Conservation (phyloP, 225 moss, liverwort and hornwort species). For the Polytrichum formosum region DNA sequence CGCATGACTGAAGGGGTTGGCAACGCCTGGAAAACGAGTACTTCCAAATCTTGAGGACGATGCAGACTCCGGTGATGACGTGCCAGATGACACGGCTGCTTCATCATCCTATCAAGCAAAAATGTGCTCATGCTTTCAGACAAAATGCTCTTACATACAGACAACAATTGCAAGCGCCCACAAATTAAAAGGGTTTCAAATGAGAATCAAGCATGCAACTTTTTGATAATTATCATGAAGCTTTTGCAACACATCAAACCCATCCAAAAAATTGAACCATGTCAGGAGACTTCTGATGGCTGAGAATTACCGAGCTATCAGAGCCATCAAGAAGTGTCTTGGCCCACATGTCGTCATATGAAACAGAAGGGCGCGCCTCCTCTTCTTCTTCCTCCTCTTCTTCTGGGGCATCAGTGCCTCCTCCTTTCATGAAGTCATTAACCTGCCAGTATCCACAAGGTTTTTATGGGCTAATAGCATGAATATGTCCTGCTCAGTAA, state of each 20-base stretch:
- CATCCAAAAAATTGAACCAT: neutral
- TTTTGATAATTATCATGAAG: too few species aligned
- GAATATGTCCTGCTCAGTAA: too few species aligned
- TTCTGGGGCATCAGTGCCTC: constrained; percentile 92
- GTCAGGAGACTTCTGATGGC: neutral
- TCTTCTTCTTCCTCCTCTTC: constrained; percentile 78
- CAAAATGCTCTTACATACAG: too few species aligned
- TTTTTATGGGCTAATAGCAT: too few species aligned
- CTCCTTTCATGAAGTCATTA: constrained; percentile 95
- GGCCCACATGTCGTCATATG: constrained; percentile 92
- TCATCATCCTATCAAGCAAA: constrained; percentile 57
- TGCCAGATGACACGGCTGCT: constrained; percentile 59
- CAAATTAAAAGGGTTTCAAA: too few species aligned
- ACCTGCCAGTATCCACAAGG: constrained; percentile 35
- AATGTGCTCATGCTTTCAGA: neutral
- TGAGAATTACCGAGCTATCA: constrained; percentile 75
- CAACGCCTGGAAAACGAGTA: constrained; percentile 68
- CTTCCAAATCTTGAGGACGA: constrained; percentile 70
- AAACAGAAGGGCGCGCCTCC: constrained; percentile 67
- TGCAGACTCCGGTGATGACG: constrained; percentile 79
- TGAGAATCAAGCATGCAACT: too few species aligned
- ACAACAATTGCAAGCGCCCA: too few species aligned
- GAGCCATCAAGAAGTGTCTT: constrained; percentile 94
- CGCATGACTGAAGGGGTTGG: constrained; percentile 37
- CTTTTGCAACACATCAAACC: too few species aligned